Evolutionary conservation across 495 filamentous ascomycete genomes (phyloP), one percentile per base, ranked within the genome.

Genomic region (Jackrogersella minutella): DNA sequence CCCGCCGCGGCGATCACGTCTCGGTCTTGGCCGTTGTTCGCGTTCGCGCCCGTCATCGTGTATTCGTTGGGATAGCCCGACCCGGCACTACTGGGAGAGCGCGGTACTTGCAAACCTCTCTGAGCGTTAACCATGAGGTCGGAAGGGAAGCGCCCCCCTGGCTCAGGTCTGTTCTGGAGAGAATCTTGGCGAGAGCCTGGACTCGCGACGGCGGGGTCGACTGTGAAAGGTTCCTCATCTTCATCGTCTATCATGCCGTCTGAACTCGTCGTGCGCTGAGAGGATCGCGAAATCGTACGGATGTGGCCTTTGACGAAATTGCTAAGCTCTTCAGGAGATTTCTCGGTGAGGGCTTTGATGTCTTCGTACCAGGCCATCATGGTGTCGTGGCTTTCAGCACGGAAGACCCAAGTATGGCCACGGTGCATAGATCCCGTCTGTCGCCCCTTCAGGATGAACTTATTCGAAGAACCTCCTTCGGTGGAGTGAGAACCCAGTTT

Each of bases 351-450:
- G 34, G 82, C 85, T 69, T 92, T 92, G 65, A 99, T 96, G 71
- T 97, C 95, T 40, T 92, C 88, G 74, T 93, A 97, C 95, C 94
- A 97, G 22, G 91, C 90, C 80, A 96, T 87, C 96, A 99, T 97
- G 7, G 92, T 96, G 61, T 97, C 96, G 76, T 96, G 87, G 30
- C 91, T 91, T 76, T 98, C 95, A 8, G 93, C 93, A 41, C 95
- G 87, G 81, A 99, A 98, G 5, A 98, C 94, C 95, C 95, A 99
- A 10, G 92, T 93, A 73, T 99, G 95, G 17, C 93, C 94, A 51
- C 93, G 90, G 70, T 98, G 95, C 86, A 98, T 92, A 7, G 88
- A 77, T 47, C 95, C 95, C 13, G 91, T 95, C 77, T 99, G 94
- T 51, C 93, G 90, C 39, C 94, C 95, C 78, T 97, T 98, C 46